Percentiles rank a stretch among this genome's conserved stretches.
phyloP scores from a whole-genome alignment of 129 eudicot genomes.

The Ambrosia trifida region DNA sequence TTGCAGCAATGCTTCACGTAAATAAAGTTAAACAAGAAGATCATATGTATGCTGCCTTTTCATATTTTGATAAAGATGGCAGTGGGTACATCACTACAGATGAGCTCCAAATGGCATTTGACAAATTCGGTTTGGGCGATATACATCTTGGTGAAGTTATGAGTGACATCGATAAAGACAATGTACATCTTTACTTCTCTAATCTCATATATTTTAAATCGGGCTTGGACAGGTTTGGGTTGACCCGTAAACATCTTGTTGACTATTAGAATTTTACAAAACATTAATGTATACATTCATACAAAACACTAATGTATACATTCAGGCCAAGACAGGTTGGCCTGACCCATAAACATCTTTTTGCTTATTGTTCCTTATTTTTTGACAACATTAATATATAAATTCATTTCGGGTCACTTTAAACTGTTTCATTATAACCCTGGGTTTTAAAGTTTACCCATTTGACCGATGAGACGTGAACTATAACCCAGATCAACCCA shows the following conservation, averaged over 20 bases:
- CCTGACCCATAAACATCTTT: background rate
- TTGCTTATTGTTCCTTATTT: background rate
- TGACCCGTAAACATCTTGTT: background rate
- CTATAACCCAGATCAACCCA: background rate
- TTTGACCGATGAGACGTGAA: background rate
- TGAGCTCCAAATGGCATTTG: slow-evolving; percentile 85
- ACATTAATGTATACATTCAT: background rate
- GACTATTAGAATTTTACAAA: background rate
- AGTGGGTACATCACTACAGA: slow-evolving; percentile 91
- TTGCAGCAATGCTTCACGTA: slow-evolving; percentile 90
- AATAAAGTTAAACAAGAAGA: slow-evolving; percentile 86
- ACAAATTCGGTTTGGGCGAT: slow-evolving; percentile 74
- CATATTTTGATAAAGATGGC: slow-evolving; percentile 89
- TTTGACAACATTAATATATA: background rate
- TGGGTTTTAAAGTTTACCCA: background rate
- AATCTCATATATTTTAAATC: background rate
- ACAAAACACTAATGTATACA: no score
- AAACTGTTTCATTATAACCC: background rate
- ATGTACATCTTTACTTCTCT: slow-evolving; percentile 41
- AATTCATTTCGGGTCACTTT: background rate
- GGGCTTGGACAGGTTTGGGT: slow-evolving; percentile 3
- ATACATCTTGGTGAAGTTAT: slow-evolving; percentile 72
- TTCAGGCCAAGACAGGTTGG: slow-evolving; percentile 4
- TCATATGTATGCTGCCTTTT: slow-evolving; percentile 84
- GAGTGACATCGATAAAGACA: slow-evolving; percentile 81